These are phyloP conservation scores for Solanum neorickii DNA, from an alignment of 257 asterid species.

Conservation along the genomic window DNA sequence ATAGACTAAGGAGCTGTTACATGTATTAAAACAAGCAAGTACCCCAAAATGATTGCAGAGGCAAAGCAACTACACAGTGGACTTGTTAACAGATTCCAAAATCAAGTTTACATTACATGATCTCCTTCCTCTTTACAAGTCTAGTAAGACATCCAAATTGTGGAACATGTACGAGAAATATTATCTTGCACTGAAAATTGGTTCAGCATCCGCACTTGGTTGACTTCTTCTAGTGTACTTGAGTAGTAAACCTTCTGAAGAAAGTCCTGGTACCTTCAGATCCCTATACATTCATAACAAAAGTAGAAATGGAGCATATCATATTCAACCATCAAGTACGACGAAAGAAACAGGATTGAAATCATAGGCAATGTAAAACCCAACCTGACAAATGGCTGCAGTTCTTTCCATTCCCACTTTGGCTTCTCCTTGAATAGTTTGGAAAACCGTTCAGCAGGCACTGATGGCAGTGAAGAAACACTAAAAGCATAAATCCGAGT, in stretches of 20 bases:
- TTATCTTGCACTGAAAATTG: constrained; percentile 76
- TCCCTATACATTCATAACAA: constrained; percentile 36
- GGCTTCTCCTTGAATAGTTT: constrained; percentile 49
- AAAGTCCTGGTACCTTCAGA: constrained; percentile 79
- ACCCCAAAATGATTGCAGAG: neutral
- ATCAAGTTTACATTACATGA: neutral
- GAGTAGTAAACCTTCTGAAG: constrained; percentile 81
- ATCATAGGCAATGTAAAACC: neutral
- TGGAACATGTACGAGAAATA: neutral
- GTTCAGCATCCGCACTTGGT: constrained; percentile 60
- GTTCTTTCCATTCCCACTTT: constrained; percentile 91
- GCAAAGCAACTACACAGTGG: neutral
- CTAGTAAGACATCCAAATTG: neutral
- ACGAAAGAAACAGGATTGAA: neutral
- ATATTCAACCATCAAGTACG: neutral
- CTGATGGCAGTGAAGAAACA: constrained; percentile 56
- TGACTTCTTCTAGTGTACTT: constrained; percentile 78
- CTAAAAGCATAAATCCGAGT: constrained; percentile 60
- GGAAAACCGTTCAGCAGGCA: constrained; percentile 65
- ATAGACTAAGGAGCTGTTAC: neutral
- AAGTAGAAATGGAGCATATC: neutral
- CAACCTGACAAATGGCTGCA: constrained; percentile 75
- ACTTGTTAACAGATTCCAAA: neutral
- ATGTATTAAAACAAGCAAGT: neutral
- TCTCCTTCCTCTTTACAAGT: neutral